A percentile compares a stretch with the other conserved stretches of the same genome.
Evolutionary conservation across 768 basidiomycete species (phyloP).

Genomic region (Suillus lakei): DNA sequence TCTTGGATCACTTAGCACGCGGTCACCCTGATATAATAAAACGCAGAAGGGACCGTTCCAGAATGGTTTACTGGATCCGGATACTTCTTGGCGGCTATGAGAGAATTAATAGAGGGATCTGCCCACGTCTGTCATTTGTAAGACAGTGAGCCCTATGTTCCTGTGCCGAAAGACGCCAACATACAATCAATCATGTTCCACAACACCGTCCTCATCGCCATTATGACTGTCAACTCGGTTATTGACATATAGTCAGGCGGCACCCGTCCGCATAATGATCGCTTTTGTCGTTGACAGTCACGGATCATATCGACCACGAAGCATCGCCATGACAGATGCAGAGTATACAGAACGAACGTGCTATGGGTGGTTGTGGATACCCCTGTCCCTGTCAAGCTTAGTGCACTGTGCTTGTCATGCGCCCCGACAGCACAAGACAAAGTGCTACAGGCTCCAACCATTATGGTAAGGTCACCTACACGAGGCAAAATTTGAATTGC

Average conservation of each 20-base stretch:
- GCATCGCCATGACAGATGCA: neutral
- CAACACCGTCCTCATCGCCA: neutral
- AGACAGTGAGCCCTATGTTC: neutral
- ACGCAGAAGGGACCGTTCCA: neutral
- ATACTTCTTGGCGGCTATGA: neutral
- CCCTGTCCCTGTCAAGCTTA: neutral
- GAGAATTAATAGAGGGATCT: constrained; percentile 4
- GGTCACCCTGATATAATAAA: neutral
- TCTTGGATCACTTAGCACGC: neutral
- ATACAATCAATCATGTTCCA: neutral
- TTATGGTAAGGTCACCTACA: neutral
- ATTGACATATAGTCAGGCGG: too few relatives aligned
- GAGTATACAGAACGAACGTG: neutral
- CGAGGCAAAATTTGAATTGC: neutral
- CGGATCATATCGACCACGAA: neutral
- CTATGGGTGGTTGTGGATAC: neutral
- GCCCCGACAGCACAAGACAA: neutral
- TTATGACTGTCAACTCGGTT: neutral
- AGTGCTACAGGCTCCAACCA: neutral
- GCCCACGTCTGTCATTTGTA: constrained; percentile 10
- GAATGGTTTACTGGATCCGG: neutral
- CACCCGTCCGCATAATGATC: neutral
- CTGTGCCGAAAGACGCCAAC: neutral
- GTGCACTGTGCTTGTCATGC: neutral
- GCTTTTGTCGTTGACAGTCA: neutral